Percentiles rank a stretch among this genome's conserved stretches.
Conservation (phyloP, 805 yeast genomes). For the Metschnikowia matae region DNA sequence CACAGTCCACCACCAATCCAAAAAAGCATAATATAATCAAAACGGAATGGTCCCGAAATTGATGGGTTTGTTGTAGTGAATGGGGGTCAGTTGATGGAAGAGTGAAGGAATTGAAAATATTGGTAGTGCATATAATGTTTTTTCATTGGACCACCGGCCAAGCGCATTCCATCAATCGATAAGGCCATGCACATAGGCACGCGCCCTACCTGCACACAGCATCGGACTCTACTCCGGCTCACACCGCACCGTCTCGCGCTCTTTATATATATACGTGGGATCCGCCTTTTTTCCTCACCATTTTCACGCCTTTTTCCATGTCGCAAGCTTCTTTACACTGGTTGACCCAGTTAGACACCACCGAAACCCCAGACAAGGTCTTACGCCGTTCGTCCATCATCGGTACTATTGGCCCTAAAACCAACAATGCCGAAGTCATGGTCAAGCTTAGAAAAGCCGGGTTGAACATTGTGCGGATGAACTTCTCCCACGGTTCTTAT, state of each 20-base stretch:
- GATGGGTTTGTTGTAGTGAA: too few relatives aligned
- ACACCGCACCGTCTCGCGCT: conserved; percentile 23
- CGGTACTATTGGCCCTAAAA: conserved; percentile 98
- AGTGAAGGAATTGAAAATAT: not conserved
- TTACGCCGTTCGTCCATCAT: conserved; percentile 94
- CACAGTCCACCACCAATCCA: too few relatives aligned
- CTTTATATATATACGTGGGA: conserved; percentile 11
- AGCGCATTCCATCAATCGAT: conserved; percentile 1
- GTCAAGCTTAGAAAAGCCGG: conserved; percentile 94
- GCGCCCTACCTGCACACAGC: conserved; percentile 12
- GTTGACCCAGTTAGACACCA: conserved; percentile 75
- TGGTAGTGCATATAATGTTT: not conserved
- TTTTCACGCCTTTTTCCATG: conserved; percentile 20
- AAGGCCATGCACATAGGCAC: not conserved
- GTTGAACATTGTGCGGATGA: conserved; percentile 96
- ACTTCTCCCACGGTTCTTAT: conserved; percentile 97
- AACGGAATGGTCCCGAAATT: too few relatives aligned
- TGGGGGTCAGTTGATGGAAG: not conserved
- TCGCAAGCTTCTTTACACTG: conserved; percentile 59
- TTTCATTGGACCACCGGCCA: not conserved
- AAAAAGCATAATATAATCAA: too few relatives aligned
- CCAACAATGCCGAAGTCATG: conserved; percentile 82
- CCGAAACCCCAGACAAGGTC: conserved; percentile 70
- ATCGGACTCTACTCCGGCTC: conserved; percentile 22
- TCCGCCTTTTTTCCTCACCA: conserved; percentile 9